Evolutionary conservation across 805 yeast species (phyloP).

Genomic region (Schwanniomyces polymorphus): DNA sequence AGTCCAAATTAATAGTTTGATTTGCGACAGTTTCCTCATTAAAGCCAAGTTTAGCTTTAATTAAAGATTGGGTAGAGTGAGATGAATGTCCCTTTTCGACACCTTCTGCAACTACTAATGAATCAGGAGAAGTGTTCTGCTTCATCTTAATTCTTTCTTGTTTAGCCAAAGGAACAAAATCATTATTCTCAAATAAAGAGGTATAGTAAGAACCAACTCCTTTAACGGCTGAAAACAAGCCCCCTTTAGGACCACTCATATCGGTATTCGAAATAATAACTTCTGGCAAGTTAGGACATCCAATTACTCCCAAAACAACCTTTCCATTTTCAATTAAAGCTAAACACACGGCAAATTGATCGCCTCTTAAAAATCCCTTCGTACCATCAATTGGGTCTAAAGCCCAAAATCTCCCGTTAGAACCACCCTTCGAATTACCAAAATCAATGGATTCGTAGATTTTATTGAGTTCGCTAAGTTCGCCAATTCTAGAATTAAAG

Average conservation of each 20-base stretch:
- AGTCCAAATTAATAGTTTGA: conserved; percentile 78
- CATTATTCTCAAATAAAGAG: conserved; percentile 32
- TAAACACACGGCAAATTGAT: conserved; percentile 94
- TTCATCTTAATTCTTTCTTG: conserved; percentile 53
- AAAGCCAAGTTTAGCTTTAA: conserved; percentile 58
- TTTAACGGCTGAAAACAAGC: conserved; percentile 67
- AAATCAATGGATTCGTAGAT: conserved; percentile 69
- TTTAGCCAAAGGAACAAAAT: conserved; percentile 31
- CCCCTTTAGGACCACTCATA: conserved; percentile 53
- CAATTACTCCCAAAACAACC: conserved; percentile 89
- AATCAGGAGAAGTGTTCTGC: conserved; percentile 42
- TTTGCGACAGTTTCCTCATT: conserved; percentile 52
- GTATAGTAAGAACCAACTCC: conserved; percentile 67
- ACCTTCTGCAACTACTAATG: conserved; percentile 80
- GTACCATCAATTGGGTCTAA: conserved; percentile 98
- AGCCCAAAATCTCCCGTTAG: conserved; percentile 88
- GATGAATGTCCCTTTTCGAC: conserved; percentile 96
- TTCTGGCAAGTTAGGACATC: conserved; percentile 87
- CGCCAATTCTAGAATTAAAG: conserved; percentile 35
- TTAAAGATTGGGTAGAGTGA: conserved; percentile 77
- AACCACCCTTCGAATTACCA: conserved; percentile 82
- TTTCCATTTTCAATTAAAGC: conserved; percentile 85
- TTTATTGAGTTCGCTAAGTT: conserved; percentile 42
- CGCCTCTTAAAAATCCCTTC: conserved; percentile 91
- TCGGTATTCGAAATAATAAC: conserved; percentile 37